Percentiles rank a stretch among this genome's conserved stretches.
Conservation (phyloP, 2,329 filamentous ascomycete genomes). For the Colletotrichum gloeosporioides region DNA sequence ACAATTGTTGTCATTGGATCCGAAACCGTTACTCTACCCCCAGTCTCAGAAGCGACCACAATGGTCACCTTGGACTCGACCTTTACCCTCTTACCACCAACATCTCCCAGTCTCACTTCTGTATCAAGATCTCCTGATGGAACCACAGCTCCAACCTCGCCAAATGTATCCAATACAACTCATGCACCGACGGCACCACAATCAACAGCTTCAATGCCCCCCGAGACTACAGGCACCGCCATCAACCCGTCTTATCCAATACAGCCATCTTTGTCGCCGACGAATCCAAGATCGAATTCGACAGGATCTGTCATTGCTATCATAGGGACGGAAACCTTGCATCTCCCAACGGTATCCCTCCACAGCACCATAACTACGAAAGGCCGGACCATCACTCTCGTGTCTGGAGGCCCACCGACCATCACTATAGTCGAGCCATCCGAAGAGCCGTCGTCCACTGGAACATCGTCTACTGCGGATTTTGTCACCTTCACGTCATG, state of each 20-base stretch:
- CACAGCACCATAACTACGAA: not conserved
- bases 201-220: fast-evolving
- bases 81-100: not conserved
- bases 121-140: not conserved
- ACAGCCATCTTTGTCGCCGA: fast-evolving
- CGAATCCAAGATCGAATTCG: fast-evolving
- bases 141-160: fast-evolving
- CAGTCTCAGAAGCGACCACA: not conserved
- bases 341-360: not conserved
- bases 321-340: not conserved
- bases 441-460: not conserved
- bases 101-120: fast-evolving
- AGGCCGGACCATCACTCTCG: not conserved
- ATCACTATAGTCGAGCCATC: not conserved
- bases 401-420: not conserved
- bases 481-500: not conserved
- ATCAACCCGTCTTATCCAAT: fast-evolving
- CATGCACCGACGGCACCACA: fast-evolving
- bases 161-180: fast-evolving
- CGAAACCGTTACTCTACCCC: not conserved
- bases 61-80: not conserved
- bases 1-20: not conserved
- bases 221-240: fast-evolving
- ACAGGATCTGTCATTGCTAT: not conserved
- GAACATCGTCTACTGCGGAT: fast-evolving